These are phyloP conservation scores for Trichosporon faecale DNA, from an alignment of 1,284 basidiomycete genomes.

Conservation along the genomic window DNA sequence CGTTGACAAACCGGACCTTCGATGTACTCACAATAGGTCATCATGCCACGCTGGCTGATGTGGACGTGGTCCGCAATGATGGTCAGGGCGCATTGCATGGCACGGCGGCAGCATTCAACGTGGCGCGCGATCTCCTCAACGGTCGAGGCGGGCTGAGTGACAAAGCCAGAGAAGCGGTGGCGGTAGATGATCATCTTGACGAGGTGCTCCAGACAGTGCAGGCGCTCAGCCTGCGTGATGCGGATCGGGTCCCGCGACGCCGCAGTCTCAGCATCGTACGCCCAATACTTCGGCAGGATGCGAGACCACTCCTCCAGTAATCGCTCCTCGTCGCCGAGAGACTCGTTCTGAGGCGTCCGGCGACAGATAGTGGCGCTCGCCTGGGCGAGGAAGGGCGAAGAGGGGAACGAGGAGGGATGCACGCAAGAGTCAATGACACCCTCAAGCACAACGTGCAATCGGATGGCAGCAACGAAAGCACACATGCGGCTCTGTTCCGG, in stretches of 20 bases:
- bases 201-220: slow-evolving; percentile 79
- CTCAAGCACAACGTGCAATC: slow-evolving; percentile 78
- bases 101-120: slow-evolving; percentile 53
- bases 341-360: slow-evolving; percentile 55
- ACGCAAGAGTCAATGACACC: slow-evolving; percentile 57
- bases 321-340: slow-evolving; percentile 71
- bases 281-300: slow-evolving; percentile 71
- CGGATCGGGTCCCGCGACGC: slow-evolving; percentile 80
- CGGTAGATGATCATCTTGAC: slow-evolving; percentile 63
- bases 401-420: slow-evolving; percentile 48
- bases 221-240: slow-evolving; percentile 76
- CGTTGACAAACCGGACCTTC: neutral
- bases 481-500: slow-evolving; percentile 70
- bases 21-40: slow-evolving; percentile 77
- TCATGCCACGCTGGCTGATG: slow-evolving; percentile 70
- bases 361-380: slow-evolving; percentile 51
- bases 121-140: slow-evolving; percentile 49
- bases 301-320: slow-evolving; percentile 73
- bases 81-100: slow-evolving; percentile 60
- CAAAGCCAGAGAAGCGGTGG: slow-evolving; percentile 53
- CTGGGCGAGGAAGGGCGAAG: slow-evolving; percentile 51
- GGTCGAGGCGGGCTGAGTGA: slow-evolving; percentile 49
- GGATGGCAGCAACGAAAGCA: slow-evolving; percentile 70
- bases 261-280: slow-evolving; percentile 72
- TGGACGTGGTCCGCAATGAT: slow-evolving; percentile 77